Base-by-base conservation (phyloP, 2,329 filamentous ascomycete genomes). In the Cladosporium sp. region DNA sequence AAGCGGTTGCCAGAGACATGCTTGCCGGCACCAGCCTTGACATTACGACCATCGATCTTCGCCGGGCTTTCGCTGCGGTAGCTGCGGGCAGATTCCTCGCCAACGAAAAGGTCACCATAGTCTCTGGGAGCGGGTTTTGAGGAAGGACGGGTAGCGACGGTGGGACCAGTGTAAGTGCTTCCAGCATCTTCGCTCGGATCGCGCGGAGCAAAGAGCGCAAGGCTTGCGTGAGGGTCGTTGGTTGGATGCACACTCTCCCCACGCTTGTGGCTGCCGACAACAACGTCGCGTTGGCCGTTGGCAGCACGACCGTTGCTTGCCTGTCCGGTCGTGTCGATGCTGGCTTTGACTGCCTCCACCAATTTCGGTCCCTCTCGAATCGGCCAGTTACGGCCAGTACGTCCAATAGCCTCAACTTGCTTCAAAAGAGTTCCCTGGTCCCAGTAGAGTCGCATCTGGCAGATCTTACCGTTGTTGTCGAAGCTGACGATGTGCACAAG, bases 401-500 rank as follows among this genome's bases (percentile, higher is more conserved):
- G 90, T 73, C 95, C 94, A 78, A 99, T 98, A 65, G 97, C 89
- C 68, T 97, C 93, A 69, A 97, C 86, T 78, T 96, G 90, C 81
- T 95, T 98, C 71, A 99, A 86, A 49, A 99, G 86, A 63, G 92
- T 90, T 67, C 89, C 93, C 79, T 99, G 95, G 77, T 99, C 95
- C 95, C 95, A 99, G 77, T 90, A 92, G 71, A 94, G 87, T 72
- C 94, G 91, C 69, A 98, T 91, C 78, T 95, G 92, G 67, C 85
- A 78, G 76, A 99, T 97, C 81, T 92, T 93, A 77, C 88, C 86
- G 56, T 89, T 79, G 70, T 79, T 76, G 78, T 96, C 86, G 79
- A 97, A 97, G 66, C 88, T 86, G 70, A 99, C 93, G 69, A 98
- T 89, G 81, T 99, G 95, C 72, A 97, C 93, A 80, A 96, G 88